Conservation (phyloP, 2,329 filamentous ascomycete species). For the Ophiocordyceps sinensis region DNA sequence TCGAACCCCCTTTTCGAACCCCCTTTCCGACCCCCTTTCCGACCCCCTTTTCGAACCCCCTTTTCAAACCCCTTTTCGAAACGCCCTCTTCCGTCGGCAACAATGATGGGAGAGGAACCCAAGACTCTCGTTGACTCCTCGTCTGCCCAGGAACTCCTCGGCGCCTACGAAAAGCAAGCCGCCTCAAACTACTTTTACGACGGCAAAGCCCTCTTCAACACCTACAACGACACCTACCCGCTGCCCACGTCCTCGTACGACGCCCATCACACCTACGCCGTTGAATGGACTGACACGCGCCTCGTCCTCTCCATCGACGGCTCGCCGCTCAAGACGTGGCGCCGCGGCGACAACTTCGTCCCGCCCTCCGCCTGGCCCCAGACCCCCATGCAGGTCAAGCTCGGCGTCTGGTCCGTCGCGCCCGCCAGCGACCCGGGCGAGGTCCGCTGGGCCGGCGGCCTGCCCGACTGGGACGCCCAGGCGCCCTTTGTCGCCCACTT, state of each 20-base stretch:
- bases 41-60: too few species aligned
- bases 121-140: too few species aligned
- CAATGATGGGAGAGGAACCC: too few species aligned
- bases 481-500: constrained; percentile 12
- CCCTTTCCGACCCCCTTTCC: too few species aligned
- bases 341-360: constrained; percentile 25
- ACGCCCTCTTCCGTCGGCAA: too few species aligned
- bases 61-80: too few species aligned
- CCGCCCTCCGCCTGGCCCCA: constrained; percentile 44
- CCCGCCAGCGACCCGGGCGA: constrained; percentile 39
- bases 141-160: constrained; percentile 12
- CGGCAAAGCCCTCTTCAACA: constrained; percentile 39
- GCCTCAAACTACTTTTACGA: constrained; percentile 74
- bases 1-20: too few species aligned
- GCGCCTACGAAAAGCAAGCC: constrained; percentile 34
- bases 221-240: constrained; percentile 32
- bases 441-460: constrained; percentile 52
- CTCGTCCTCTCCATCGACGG: constrained; percentile 47
- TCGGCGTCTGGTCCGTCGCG: constrained; percentile 43
- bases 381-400: constrained; percentile 52
- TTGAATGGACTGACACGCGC: constrained; percentile 49
- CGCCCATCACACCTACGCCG: constrained; percentile 46
- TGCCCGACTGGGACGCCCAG: constrained; percentile 15
- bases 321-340: constrained; percentile 14
- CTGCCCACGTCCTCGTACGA: constrained; percentile 24